Percentiles rank a stretch among this genome's conserved stretches.
Evolutionary conservation across 805 yeast species (phyloP).

Genomic region (Suhomyces vadensis): DNA sequence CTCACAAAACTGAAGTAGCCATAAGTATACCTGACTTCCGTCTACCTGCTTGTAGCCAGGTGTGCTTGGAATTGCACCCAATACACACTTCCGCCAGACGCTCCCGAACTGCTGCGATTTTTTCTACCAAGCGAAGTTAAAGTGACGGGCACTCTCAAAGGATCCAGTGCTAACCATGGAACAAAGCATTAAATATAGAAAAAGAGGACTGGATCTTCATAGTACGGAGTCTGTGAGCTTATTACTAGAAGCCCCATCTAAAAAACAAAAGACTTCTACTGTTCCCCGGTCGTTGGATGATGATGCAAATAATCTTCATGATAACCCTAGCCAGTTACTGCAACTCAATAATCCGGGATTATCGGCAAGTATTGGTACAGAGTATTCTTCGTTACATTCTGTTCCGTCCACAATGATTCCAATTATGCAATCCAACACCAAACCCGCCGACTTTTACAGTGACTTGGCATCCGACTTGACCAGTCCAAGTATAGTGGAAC

Average conservation of each 20-base stretch:
- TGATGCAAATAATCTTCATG: conserved; percentile 5
- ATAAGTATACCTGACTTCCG: too few species aligned
- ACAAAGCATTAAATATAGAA: conserved; percentile 7
- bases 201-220: conserved; percentile 16
- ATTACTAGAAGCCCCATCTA: conserved; percentile 12
- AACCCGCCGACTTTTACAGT: conserved; percentile 35
- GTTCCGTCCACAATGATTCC: conserved; percentile 41
- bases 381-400: conserved; percentile 23
- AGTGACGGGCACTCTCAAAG: conserved; percentile 1
- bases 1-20: too few species aligned
- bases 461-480: conserved; percentile 24
- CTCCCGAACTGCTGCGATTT: not conserved
- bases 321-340: not conserved
- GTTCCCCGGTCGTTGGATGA: conserved; percentile 6
- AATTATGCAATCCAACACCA: conserved; percentile 33
- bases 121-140: conserved; percentile 1
- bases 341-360: not conserved
- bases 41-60: too few species aligned
- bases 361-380: not conserved
- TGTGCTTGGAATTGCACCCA: too few species aligned
- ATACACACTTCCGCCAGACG: too few species aligned
- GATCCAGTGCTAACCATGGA: conserved; percentile 5
- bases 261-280: conserved; percentile 3
- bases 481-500: conserved; percentile 17
- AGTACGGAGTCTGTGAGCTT: conserved; percentile 15